phyloP scores from a whole-genome alignment of 2,329 filamentous ascomycete genomes.

The Pseudogymnoascus sp. region DNA sequence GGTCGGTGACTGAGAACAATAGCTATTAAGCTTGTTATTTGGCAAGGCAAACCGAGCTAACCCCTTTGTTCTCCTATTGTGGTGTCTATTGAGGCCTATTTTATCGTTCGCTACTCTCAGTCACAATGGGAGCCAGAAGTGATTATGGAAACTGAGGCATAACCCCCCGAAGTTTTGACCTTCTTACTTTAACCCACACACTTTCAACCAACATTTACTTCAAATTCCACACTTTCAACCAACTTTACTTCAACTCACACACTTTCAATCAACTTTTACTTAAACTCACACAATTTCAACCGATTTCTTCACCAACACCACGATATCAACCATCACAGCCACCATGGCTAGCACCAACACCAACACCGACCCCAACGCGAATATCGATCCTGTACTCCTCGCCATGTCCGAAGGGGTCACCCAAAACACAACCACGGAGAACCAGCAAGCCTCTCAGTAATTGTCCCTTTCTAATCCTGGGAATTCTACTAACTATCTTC shows the following conservation, averaged over 20 bases:
- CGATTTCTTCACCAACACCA: background rate
- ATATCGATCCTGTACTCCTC: too few species aligned
- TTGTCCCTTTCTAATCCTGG: background rate
- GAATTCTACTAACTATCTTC: background rate
- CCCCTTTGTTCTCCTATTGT: background rate
- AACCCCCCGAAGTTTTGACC: background rate
- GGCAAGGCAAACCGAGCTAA: background rate
- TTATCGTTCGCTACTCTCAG: background rate
- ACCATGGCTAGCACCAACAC: background rate
- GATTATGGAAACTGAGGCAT: background rate
- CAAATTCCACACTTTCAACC: background rate
- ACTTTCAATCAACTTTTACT: background rate
- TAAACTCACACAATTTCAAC: background rate
- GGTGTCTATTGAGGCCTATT: background rate
- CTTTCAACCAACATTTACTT: background rate
- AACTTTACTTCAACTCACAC: background rate
- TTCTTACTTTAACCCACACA: background rate
- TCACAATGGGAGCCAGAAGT: background rate
- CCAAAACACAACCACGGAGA: background rate
- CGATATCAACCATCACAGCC: background rate
- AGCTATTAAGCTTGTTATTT: background rate
- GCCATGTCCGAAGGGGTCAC: background rate
- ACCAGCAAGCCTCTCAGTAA: background rate
- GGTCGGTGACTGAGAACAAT: background rate
- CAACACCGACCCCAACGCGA: background rate